Evolutionary conservation across 768 basidiomycete species (phyloP).

Genomic region (Cystobasidium onofrii): DNA sequence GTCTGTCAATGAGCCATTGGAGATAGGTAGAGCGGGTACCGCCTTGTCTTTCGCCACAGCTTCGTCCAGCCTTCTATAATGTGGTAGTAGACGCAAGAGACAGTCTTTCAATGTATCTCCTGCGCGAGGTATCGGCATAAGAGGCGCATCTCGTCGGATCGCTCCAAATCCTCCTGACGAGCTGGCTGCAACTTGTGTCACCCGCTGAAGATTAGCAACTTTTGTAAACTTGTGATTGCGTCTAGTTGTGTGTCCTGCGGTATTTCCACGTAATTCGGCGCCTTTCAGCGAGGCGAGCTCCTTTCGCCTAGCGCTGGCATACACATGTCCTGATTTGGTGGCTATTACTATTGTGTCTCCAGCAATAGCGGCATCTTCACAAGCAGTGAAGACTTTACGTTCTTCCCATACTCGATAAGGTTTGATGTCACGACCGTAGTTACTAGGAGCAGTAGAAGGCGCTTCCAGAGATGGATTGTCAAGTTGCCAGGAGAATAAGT

Average conservation of each 20-base stretch:
- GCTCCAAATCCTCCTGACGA: slow-evolving; percentile 82
- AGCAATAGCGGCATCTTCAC: slow-evolving; percentile 79
- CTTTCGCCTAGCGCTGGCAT: slow-evolving; percentile 60
- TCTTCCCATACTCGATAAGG: slow-evolving; percentile 88
- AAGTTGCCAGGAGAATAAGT: slow-evolving; percentile 72
- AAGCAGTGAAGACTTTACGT: slow-evolving; percentile 74
- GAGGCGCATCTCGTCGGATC: slow-evolving; percentile 63
- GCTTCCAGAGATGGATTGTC: slow-evolving; percentile 40
- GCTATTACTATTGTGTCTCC: slow-evolving; percentile 82
- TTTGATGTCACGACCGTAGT: slow-evolving; percentile 45
- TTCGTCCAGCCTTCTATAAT: slow-evolving; percentile 43
- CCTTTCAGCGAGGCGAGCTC: slow-evolving; percentile 41
- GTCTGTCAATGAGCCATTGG: slow-evolving; percentile 30
- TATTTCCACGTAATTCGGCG: background rate
- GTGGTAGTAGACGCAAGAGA: slow-evolving; percentile 61
- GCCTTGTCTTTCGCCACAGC: slow-evolving; percentile 41
- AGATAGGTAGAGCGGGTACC: slow-evolving; percentile 30
- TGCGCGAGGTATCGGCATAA: slow-evolving; percentile 53
- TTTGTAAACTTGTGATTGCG: slow-evolving; percentile 61
- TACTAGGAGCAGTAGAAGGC: background rate
- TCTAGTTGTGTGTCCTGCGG: background rate
- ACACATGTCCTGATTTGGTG: slow-evolving; percentile 91
- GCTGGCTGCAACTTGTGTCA: slow-evolving; percentile 72
- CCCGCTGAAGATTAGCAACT: slow-evolving; percentile 73
- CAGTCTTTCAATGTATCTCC: slow-evolving; percentile 62